A percentile compares a stretch with the other conserved stretches of the same genome.
These are phyloP conservation scores for Dactylella cylindrospora DNA, from an alignment of 2,329 filamentous ascomycete genomes.

Conservation along the genomic window DNA sequence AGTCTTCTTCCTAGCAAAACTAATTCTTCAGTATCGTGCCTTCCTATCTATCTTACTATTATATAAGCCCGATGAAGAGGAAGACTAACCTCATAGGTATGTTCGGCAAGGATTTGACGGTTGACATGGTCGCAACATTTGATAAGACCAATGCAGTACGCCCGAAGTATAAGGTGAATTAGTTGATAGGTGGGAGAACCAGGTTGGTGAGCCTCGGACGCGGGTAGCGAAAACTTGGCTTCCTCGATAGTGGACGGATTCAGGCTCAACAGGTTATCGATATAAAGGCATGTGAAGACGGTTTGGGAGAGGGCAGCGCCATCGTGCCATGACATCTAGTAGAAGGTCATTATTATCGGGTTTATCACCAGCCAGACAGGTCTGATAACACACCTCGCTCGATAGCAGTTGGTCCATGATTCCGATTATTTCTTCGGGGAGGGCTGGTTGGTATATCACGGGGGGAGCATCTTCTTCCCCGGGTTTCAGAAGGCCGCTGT, in stretches of 20 bases:
- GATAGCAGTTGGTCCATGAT: constrained; percentile 92
- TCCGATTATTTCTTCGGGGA: constrained; percentile 79
- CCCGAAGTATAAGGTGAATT: constrained; percentile 65
- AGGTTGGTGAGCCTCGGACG: constrained; percentile 44
- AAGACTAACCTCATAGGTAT: constrained; percentile 77
- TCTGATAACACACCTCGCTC: constrained; percentile 66
- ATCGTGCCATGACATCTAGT: constrained; percentile 89
- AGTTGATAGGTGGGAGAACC: constrained; percentile 34
- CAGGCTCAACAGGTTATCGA: constrained; percentile 78
- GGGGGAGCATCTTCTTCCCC: constrained; percentile 85
- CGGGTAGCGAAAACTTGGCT: constrained; percentile 61
- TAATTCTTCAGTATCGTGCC: constrained; percentile 6
- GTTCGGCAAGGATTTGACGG: constrained; percentile 73
- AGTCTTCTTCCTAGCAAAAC: constrained; percentile 78
- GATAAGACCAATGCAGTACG: constrained; percentile 81
- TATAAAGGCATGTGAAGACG: constrained; percentile 85
- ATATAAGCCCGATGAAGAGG: constrained; percentile 1
- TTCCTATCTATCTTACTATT: background rate
- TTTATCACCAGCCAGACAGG: background rate
- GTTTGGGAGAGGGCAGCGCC: constrained; percentile 96
- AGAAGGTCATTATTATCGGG: constrained; percentile 18
- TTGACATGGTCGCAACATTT: constrained; percentile 82
- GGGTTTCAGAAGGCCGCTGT: constrained; percentile 79
- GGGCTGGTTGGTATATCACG: constrained; percentile 67
- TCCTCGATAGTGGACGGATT: constrained; percentile 65